These are phyloP conservation scores for Colletotrichum zoysiae DNA, from an alignment of 2,329 filamentous ascomycete genomes.

Conservation along the genomic window DNA sequence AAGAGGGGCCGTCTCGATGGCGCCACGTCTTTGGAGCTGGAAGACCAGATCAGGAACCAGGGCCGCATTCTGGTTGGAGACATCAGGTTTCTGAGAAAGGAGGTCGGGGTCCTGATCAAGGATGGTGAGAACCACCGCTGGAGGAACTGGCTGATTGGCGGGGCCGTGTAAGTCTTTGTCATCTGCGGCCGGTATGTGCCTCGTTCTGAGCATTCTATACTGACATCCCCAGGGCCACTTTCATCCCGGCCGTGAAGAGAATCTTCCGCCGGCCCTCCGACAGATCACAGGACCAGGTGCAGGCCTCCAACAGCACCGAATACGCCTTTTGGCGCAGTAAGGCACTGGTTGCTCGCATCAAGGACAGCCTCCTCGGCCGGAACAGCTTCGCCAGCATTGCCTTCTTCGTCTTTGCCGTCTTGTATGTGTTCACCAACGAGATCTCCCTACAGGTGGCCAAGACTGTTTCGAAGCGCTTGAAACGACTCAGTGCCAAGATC, in stretches of 20 bases:
- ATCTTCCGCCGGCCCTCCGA: conserved; percentile 63
- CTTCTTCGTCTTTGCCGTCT: conserved; percentile 67
- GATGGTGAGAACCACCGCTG: conserved; percentile 63
- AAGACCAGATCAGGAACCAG: conserved; percentile 59
- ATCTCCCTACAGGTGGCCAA: conserved; percentile 67
- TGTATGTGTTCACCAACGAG: conserved; percentile 71
- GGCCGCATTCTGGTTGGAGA: conserved; percentile 58
- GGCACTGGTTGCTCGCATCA: conserved; percentile 63
- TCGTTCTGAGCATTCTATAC: neutral
- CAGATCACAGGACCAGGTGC: conserved; percentile 48
- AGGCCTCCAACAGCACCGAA: conserved; percentile 65
- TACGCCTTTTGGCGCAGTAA: conserved; percentile 67
- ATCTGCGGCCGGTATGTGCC: no score
- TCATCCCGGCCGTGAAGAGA: conserved; percentile 65
- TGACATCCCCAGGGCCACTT: conserved; percentile 55
- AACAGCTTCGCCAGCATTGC: conserved; percentile 63
- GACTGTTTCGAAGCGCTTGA: conserved; percentile 64
- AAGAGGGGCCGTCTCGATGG: conserved; percentile 48
- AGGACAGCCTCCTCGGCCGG: conserved; percentile 58
- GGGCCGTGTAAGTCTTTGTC: conserved; percentile 59
- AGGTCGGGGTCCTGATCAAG: conserved; percentile 59
- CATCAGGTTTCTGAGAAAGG: conserved; percentile 57
- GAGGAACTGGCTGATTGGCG: conserved; percentile 66
- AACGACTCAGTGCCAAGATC: conserved; percentile 60
- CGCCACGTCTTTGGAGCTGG: conserved; percentile 53